Conservation (phyloP, 345 rosid genomes). For the Salix arbutifolia region DNA sequence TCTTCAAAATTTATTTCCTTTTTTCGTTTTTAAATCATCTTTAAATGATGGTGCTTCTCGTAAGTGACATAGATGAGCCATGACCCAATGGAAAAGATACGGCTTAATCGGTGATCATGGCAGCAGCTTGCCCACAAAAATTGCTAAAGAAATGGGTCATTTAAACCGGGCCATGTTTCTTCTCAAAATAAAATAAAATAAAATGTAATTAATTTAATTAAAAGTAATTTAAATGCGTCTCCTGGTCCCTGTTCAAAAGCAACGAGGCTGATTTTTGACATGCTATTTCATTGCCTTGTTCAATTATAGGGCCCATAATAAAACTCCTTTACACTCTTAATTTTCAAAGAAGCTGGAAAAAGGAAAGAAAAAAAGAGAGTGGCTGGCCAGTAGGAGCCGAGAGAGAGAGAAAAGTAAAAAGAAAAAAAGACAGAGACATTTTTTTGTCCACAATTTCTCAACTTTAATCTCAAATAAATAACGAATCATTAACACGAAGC, state of each 20-base stretch:
- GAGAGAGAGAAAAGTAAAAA: neutral
- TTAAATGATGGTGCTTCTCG: neutral
- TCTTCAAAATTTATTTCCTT: neutral
- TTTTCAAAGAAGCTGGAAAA: constrained; percentile 7
- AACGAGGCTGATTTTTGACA: neutral
- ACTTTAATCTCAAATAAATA: neutral
- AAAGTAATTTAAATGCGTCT: neutral
- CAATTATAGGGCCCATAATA: neutral
- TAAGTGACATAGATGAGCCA: neutral
- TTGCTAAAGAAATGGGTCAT: no score
- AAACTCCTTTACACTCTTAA: neutral
- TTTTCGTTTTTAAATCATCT: constrained; percentile 9
- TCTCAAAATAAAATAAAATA: no score
- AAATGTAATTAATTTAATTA: no score
- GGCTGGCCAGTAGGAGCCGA: no score
- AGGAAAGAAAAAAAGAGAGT: neutral
- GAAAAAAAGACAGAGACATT: neutral
- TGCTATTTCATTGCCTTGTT: neutral
- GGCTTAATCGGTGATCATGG: neutral
- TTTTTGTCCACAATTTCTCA: neutral
- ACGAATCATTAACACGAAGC: neutral
- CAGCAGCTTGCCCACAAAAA: no score
- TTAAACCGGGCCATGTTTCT: no score
- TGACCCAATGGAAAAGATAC: neutral
- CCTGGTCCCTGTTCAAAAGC: neutral